phyloP scores from a whole-genome alignment of 495 filamentous ascomycete species.

The Trichoderma reesei region DNA sequence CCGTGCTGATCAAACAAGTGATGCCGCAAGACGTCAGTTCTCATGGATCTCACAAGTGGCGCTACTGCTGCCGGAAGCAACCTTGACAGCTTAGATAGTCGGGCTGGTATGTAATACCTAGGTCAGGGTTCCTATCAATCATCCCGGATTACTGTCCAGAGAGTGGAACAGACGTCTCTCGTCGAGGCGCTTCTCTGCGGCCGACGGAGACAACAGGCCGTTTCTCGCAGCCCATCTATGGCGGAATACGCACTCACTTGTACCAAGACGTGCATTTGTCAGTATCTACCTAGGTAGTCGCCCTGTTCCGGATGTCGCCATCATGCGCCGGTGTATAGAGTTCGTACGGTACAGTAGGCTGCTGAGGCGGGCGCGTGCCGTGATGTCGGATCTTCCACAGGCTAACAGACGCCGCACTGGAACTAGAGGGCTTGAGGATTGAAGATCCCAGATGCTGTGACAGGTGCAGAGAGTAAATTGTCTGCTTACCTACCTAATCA shows the following conservation, averaged over 20 bases:
- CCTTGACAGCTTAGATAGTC: not conserved
- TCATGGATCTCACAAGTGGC: not conserved
- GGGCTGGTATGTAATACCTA: not conserved
- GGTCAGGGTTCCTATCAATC: too few species aligned
- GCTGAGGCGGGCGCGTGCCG: not conserved
- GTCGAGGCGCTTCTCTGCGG: not conserved
- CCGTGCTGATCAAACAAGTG: slow-evolving; percentile 1
- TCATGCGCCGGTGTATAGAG: not conserved
- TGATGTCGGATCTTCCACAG: not conserved
- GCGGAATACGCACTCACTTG: not conserved
- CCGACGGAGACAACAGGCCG: not conserved
- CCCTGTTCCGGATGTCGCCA: too few species aligned
- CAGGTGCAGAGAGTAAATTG: not conserved
- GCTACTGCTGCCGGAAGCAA: not conserved
- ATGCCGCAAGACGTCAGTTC: not conserved
- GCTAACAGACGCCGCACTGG: not conserved
- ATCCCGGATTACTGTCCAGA: not conserved
- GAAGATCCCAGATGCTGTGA: not conserved
- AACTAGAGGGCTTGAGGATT: not conserved
- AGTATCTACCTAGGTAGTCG: too few species aligned
- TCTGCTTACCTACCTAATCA: not conserved
- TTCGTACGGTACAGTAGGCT: not conserved
- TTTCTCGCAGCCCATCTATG: not conserved
- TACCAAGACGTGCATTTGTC: too few species aligned
- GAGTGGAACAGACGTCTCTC: not conserved